Evolutionary conservation across 257 asterid genomes (phyloP).

Genomic region (Solanum phureja): DNA sequence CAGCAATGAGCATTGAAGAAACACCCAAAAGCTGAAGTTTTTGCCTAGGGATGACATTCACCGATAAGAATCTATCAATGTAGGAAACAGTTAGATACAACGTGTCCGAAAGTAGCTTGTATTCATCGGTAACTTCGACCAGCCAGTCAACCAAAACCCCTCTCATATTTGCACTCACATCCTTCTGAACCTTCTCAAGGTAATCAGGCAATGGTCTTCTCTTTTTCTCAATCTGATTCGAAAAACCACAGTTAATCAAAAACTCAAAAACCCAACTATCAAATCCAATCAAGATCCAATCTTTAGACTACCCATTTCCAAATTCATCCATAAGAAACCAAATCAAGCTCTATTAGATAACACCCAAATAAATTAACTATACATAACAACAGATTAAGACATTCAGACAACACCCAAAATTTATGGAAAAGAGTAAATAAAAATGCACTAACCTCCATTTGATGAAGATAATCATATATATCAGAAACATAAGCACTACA

Average conservation of each 20-base stretch:
- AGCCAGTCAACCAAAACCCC: conserved; percentile 84
- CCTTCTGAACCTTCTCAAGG: conserved; percentile 55
- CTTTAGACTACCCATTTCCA: background rate
- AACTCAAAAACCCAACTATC: background rate
- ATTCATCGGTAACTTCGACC: conserved; percentile 86
- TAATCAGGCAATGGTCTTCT: conserved; percentile 50
- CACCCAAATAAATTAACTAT: background rate
- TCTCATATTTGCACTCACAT: conserved; percentile 74
- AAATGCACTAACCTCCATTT: conserved; percentile 4
- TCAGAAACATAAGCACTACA: conserved; percentile 10
- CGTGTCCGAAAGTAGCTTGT: conserved; percentile 71
- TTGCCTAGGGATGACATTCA: conserved; percentile 36
- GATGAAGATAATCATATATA: conserved; percentile 9
- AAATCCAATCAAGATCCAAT: background rate
- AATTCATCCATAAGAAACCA: background rate
- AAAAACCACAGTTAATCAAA: background rate
- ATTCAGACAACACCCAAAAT: background rate
- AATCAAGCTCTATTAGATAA: background rate
- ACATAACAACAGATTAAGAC: background rate
- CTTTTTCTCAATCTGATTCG: conserved; percentile 45
- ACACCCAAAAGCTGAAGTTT: conserved; percentile 91
- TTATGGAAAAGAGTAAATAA: background rate
- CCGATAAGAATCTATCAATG: conserved; percentile 62
- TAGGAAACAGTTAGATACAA: conserved; percentile 57
- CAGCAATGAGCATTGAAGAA: conserved; percentile 91